Evolutionary conservation across 2,329 filamentous ascomycete species (phyloP).

Genomic region (Gnomoniopsis smithogilvyi): DNA sequence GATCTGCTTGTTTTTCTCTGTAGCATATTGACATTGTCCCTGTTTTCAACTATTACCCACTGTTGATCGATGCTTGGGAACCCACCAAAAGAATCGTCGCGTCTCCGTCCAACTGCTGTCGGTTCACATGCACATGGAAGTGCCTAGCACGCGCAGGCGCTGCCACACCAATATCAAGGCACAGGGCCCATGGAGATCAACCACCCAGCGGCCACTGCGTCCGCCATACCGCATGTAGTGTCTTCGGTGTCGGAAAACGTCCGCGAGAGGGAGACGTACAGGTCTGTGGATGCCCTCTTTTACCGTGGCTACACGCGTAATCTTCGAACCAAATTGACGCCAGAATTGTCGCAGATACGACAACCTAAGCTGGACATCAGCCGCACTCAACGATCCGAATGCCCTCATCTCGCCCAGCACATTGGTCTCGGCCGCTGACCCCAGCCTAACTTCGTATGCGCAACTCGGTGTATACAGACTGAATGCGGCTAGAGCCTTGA

Average conservation of each 20-base stretch:
- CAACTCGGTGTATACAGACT: constrained; percentile 45
- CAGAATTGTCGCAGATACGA: constrained; percentile 17
- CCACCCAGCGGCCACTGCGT: constrained; percentile 4
- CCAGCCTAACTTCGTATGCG: constrained; percentile 44
- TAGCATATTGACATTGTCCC: no score
- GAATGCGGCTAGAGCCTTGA: constrained; percentile 37
- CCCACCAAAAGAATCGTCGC: no score
- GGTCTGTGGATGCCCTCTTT: constrained; percentile 15
- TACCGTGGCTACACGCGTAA: not conserved
- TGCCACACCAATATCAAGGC: constrained; percentile 7
- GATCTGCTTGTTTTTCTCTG: no score
- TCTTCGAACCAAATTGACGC: not conserved
- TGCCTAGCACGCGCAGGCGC: not conserved
- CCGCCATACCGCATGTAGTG: not conserved
- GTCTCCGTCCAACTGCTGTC: not conserved
- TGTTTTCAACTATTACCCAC: no score
- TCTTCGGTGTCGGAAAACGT: constrained; percentile 5
- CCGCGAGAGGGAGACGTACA: constrained; percentile 25
- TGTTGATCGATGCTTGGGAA: no score
- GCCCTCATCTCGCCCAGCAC: constrained; percentile 14
- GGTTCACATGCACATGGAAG: not conserved
- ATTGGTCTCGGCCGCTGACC: constrained; percentile 27
- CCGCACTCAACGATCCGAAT: constrained; percentile 5
- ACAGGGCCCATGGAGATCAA: constrained; percentile 12
- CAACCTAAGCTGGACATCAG: constrained; percentile 20